Evolutionary conservation across 305 asterid species (phyloP).

Genomic region (Fraxinus paxiana): DNA sequence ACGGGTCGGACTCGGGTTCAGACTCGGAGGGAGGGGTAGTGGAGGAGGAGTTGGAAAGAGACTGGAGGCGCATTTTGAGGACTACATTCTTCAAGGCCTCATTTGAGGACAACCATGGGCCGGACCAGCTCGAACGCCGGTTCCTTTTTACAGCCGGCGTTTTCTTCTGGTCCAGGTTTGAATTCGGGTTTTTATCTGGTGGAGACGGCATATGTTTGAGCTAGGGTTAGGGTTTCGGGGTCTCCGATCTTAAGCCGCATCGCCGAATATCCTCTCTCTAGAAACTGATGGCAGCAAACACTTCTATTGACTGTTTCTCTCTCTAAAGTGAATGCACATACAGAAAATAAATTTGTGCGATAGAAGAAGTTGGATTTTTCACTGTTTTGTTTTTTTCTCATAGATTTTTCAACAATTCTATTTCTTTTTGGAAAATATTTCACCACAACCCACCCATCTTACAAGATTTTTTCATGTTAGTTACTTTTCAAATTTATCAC

Average conservation of each 20-base stretch:
- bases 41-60: slow-evolving; percentile 54
- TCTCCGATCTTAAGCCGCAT: slow-evolving; percentile 10
- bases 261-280: slow-evolving; percentile 13
- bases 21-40: slow-evolving; percentile 63
- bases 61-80: slow-evolving; percentile 57
- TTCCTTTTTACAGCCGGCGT: slow-evolving; percentile 26
- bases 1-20: slow-evolving; percentile 55
- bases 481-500: background rate
- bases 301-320: background rate
- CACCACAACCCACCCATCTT: background rate
- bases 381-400: background rate
- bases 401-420: background rate
- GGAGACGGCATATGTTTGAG: slow-evolving; percentile 39
- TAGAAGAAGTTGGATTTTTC: slow-evolving; percentile 15
- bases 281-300: slow-evolving; percentile 14
- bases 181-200: slow-evolving; percentile 32
- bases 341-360: background rate
- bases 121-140: slow-evolving; percentile 53
- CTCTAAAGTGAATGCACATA: background rate
- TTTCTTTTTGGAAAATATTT: background rate
- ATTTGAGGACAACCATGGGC: slow-evolving; percentile 41
- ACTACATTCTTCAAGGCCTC: slow-evolving; percentile 53
- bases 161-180: slow-evolving; percentile 7
- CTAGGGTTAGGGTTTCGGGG: slow-evolving; percentile 38
- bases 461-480: background rate